Percentiles rank a stretch among this genome's conserved stretches.
These are phyloP conservation scores for Nakaseomyces delphensis DNA, from an alignment of 1,139 yeast species.

Conservation along the genomic window DNA sequence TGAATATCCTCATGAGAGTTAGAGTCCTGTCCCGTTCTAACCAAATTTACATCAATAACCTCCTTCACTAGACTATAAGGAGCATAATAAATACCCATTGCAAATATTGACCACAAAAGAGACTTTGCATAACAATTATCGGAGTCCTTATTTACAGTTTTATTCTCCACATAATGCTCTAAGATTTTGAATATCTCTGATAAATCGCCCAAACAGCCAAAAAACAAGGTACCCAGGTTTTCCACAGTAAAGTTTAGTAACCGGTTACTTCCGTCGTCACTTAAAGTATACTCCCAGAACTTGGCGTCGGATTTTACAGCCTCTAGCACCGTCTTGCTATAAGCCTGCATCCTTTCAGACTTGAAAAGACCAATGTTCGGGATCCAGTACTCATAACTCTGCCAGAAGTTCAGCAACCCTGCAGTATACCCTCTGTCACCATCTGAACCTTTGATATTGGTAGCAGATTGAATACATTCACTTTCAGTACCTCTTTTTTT, in stretches of 20 bases:
- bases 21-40: not conserved
- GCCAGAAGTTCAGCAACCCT: constrained; percentile 22
- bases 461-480: constrained; percentile 18
- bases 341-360: constrained; percentile 6
- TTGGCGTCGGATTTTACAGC: not conserved
- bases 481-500: constrained; percentile 24
- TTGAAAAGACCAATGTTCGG: constrained; percentile 23
- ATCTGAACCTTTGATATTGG: constrained; percentile 2
- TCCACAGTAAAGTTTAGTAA: constrained; percentile 27
- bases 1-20: not conserved
- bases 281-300: not conserved
- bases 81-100: constrained; percentile 25
- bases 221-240: constrained; percentile 27
- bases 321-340: not conserved
- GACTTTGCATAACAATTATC: constrained; percentile 24
- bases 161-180: constrained; percentile 23
- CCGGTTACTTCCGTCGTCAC: constrained; percentile 18
- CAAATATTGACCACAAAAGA: constrained; percentile 26
- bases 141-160: constrained; percentile 7
- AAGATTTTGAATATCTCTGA: constrained; percentile 24
- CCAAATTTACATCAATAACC: not conserved
- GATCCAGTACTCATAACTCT: constrained; percentile 27
- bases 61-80: constrained; percentile 15
- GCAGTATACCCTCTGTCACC: constrained; percentile 10
- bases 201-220: constrained; percentile 28